These are phyloP conservation scores for Serendipita sp. DNA, from an alignment of 768 basidiomycete species.

Conservation along the genomic window DNA sequence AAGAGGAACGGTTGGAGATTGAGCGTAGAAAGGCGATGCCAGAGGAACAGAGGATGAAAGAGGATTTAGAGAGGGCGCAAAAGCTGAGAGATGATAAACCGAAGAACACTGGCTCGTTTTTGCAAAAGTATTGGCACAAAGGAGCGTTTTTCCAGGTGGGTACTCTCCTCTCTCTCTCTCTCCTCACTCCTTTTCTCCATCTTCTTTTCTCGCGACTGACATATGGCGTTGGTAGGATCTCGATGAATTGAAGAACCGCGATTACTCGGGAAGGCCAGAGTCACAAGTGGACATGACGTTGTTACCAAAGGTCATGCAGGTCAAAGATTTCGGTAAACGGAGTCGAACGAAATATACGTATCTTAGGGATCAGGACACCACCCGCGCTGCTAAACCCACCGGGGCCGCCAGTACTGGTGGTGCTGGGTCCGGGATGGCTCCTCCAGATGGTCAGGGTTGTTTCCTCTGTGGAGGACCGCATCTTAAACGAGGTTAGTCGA, in stretches of 20 bases:
- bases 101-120: conserved; percentile 78
- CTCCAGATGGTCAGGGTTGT: conserved; percentile 49
- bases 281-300: conserved; percentile 76
- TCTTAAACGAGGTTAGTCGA: conserved; percentile 59
- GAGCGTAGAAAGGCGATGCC: conserved; percentile 84
- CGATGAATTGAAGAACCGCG: conserved; percentile 66
- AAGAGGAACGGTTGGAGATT: conserved; percentile 78
- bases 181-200: neutral
- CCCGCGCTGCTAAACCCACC: conserved; percentile 19
- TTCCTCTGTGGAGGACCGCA: conserved; percentile 92
- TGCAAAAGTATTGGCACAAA: conserved; percentile 99
- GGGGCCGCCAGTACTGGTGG: conserved; percentile 41
- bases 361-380: conserved; percentile 87
- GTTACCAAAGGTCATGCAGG: conserved; percentile 93
- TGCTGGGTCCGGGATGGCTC: conserved; percentile 26
- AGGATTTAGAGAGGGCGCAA: conserved; percentile 78
- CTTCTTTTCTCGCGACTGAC: neutral
- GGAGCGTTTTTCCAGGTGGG: conserved; percentile 93
- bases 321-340: conserved; percentile 84
- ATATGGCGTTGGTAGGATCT: conserved; percentile 39
- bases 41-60: conserved; percentile 80
- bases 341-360: conserved; percentile 94
- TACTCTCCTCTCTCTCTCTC: neutral
- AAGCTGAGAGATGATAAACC: conserved; percentile 74
- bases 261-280: conserved; percentile 80